phyloP scores from a whole-genome alignment of 23 red algal species.

The Pyropia yezoensis region DNA sequence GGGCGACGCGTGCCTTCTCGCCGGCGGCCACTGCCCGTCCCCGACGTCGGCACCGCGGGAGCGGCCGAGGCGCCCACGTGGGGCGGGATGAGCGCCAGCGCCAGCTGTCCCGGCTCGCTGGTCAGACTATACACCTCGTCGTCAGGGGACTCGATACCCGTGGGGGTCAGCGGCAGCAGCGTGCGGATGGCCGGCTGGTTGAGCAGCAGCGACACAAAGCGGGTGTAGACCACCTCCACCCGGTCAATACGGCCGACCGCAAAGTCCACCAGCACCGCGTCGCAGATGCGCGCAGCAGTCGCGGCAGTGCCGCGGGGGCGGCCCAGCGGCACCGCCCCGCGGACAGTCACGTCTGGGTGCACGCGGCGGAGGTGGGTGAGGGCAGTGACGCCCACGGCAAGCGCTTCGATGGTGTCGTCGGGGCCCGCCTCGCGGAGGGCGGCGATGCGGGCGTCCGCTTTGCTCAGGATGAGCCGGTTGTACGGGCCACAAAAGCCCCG shows the following conservation, averaged over 20 bases:
- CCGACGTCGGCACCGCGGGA: neutral
- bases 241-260: slow-evolving; percentile 69
- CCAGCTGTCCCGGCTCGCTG: slow-evolving; percentile 3
- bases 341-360: slow-evolving; percentile 29
- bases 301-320: slow-evolving; percentile 2
- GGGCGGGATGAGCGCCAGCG: neutral
- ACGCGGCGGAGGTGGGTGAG: slow-evolving; percentile 20
- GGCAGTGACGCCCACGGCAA: slow-evolving; percentile 33
- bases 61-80: slow-evolving; percentile 6
- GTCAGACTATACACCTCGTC: slow-evolving; percentile 92
- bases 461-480: slow-evolving; percentile 39
- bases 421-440: slow-evolving; percentile 8
- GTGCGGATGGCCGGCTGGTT: slow-evolving; percentile 77
- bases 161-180: slow-evolving; percentile 77
- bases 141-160: slow-evolving; percentile 73
- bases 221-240: slow-evolving; percentile 90
- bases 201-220: slow-evolving; percentile 79
- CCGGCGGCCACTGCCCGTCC: neutral
- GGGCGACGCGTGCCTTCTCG: no score
- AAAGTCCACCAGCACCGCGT: slow-evolving; percentile 62
- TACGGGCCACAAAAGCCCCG: slow-evolving; percentile 55
- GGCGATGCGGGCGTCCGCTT: slow-evolving; percentile 24
- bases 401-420: slow-evolving; percentile 12
- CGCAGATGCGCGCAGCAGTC: slow-evolving; percentile 32
- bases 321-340: slow-evolving; percentile 14